These are phyloP conservation scores for Sungouiella thailandica DNA, from an alignment of 805 yeast genomes.

Conservation along the genomic window DNA sequence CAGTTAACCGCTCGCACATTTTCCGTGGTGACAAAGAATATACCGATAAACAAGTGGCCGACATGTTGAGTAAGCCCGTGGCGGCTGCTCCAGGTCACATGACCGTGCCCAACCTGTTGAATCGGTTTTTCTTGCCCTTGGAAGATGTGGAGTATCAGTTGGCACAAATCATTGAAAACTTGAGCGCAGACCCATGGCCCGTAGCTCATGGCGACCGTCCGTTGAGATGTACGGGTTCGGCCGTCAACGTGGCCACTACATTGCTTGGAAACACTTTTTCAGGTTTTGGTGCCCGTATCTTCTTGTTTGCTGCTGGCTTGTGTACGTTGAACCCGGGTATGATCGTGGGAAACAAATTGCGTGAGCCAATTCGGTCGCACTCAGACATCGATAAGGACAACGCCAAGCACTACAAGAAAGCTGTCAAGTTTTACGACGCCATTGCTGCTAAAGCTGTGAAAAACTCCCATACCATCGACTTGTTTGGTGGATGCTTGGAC, in stretches of 20 bases:
- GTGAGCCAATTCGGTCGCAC: slow-evolving; percentile 96
- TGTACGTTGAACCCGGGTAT: slow-evolving; percentile 93
- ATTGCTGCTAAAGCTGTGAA: slow-evolving; percentile 66
- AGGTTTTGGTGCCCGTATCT: slow-evolving; percentile 82
- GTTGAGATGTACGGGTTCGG: slow-evolving; percentile 88
- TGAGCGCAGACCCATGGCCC: slow-evolving; percentile 84
- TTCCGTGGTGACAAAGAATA: slow-evolving; percentile 90
- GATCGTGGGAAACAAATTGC: slow-evolving; percentile 84
- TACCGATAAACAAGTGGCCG: slow-evolving; percentile 59
- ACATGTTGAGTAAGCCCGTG: slow-evolving; percentile 39
- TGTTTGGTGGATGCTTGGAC: slow-evolving; percentile 93
- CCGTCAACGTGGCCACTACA: slow-evolving; percentile 78
- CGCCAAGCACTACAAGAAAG: slow-evolving; percentile 84
- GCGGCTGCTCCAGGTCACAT: slow-evolving; percentile 22
- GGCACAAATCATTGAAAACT: slow-evolving; percentile 70
- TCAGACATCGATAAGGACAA: slow-evolving; percentile 88
- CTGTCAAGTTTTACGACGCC: slow-evolving; percentile 73
- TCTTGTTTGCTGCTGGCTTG: slow-evolving; percentile 91
- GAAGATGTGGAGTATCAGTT: slow-evolving; percentile 79
- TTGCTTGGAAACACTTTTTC: slow-evolving; percentile 78
- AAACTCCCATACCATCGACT: slow-evolving; percentile 77
- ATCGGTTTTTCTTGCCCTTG: slow-evolving; percentile 69
- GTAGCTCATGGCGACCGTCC: slow-evolving; percentile 81
- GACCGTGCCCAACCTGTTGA: slow-evolving; percentile 29
- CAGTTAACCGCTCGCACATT: slow-evolving; percentile 69